A percentile compares a stretch with the other conserved stretches of the same genome.
phyloP scores from a whole-genome alignment of 352 stramenopile species.

The Phytophthora pluvialis region DNA sequence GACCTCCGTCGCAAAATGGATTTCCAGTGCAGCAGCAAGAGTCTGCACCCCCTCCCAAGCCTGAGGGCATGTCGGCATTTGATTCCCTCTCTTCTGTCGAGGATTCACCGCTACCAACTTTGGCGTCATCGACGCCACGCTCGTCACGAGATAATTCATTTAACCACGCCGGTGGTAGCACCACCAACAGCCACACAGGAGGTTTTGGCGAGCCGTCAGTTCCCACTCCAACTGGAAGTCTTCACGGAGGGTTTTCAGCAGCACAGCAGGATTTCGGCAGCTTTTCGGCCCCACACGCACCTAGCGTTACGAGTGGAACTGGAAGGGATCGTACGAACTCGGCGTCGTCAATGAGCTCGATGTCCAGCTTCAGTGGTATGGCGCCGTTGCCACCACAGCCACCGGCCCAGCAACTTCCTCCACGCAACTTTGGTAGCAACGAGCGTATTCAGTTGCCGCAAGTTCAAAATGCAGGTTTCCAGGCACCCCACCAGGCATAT shows the following conservation, averaged over 20 bases:
- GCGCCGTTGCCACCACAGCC: slow-evolving; percentile 25
- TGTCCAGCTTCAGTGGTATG: slow-evolving; percentile 46
- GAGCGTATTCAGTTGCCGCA: slow-evolving; percentile 33
- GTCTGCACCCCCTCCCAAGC: slow-evolving; percentile 22
- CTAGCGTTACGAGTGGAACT: slow-evolving; percentile 15
- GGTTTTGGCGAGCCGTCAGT: slow-evolving; percentile 16
- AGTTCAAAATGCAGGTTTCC: slow-evolving; percentile 21
- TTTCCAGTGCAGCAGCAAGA: slow-evolving; percentile 28
- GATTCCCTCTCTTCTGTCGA: slow-evolving; percentile 45
- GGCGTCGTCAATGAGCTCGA: slow-evolving; percentile 46
- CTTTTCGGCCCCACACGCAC: slow-evolving; percentile 18
- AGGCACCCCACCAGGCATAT: slow-evolving; percentile 16
- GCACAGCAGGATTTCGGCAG: slow-evolving; percentile 24
- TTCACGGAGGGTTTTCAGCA: slow-evolving; percentile 26
- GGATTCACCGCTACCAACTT: slow-evolving; percentile 41
- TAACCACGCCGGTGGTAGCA: slow-evolving; percentile 14
- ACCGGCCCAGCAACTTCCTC: slow-evolving; percentile 23
- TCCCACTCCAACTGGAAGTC: slow-evolving; percentile 18
- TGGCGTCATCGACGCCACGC: slow-evolving; percentile 32
- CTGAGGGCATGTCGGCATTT: slow-evolving; percentile 67
- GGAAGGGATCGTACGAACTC: slow-evolving; percentile 48
- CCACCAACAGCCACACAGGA: slow-evolving; percentile 6
- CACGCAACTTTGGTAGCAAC: slow-evolving; percentile 32
- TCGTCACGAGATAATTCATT: slow-evolving; percentile 35
- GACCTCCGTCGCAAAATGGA: slow-evolving; percentile 27